These are phyloP conservation scores for Apocynum venetum DNA, from an alignment of 257 asterid species.

Conservation along the genomic window DNA sequence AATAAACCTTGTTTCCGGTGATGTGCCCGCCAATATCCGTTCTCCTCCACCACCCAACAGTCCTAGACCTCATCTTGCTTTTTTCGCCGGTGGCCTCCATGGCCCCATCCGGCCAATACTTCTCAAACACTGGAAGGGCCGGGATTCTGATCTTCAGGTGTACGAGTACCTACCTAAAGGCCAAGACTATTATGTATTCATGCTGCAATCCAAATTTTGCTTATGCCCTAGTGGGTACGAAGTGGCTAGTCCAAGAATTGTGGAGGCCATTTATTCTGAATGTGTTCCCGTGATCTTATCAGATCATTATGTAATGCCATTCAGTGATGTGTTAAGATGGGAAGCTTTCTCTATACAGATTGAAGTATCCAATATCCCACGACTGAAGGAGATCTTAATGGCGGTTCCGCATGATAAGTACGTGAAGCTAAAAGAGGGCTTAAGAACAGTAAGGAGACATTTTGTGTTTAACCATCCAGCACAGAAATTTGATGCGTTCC, in stretches of 20 bases:
- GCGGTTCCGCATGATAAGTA: slow-evolving; percentile 42
- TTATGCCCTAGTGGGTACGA: slow-evolving; percentile 91
- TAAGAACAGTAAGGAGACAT: slow-evolving; percentile 70
- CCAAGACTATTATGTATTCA: slow-evolving; percentile 44
- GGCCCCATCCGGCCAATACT: slow-evolving; percentile 76
- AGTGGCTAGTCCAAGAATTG: slow-evolving; percentile 93
- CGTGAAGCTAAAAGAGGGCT: slow-evolving; percentile 52
- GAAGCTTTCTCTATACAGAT: slow-evolving; percentile 73
- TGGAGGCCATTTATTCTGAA: slow-evolving; percentile 80
- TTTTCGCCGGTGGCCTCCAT: slow-evolving; percentile 88
- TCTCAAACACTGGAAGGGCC: slow-evolving; percentile 63
- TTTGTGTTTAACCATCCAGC: slow-evolving; percentile 65
- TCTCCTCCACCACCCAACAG: slow-evolving; percentile 39
- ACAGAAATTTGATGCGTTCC: slow-evolving; percentile 65
- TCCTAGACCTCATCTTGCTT: slow-evolving; percentile 62
- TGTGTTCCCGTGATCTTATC: slow-evolving; percentile 86
- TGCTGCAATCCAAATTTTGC: slow-evolving; percentile 70
- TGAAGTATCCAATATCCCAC: slow-evolving; percentile 48
- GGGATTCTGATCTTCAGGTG: slow-evolving; percentile 55
- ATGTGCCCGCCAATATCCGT: slow-evolving; percentile 49
- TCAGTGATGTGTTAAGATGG: slow-evolving; percentile 86
- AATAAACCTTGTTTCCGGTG: slow-evolving; percentile 59
- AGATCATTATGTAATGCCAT: slow-evolving; percentile 67
- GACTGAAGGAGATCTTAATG: slow-evolving; percentile 57
- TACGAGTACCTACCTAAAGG: slow-evolving; percentile 52